Evolutionary conservation across 805 yeast species (phyloP).

Genomic region (Millerozyma miso): DNA sequence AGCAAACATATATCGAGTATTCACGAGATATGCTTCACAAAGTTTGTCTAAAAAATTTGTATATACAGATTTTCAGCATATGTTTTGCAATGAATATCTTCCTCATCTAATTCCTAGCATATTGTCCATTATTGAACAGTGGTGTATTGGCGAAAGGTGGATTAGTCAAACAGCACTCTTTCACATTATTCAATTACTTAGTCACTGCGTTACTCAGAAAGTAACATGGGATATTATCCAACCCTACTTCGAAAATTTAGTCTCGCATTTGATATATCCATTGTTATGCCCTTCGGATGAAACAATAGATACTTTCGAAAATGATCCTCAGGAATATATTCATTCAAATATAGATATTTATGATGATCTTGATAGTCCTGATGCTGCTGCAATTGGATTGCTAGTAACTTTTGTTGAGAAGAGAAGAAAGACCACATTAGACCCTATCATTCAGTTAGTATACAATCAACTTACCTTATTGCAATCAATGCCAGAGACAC

Average conservation of each 20-base stretch:
- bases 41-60: conserved; percentile 42
- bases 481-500: conserved; percentile 28
- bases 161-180: conserved; percentile 60
- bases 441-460: conserved; percentile 58
- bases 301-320: conserved; percentile 70
- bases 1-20: conserved; percentile 69
- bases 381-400: conserved; percentile 72
- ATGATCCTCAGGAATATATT: conserved; percentile 85
- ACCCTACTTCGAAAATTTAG: conserved; percentile 59
- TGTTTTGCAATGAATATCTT: conserved; percentile 55
- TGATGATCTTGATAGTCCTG: conserved; percentile 63
- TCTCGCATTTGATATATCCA: conserved; percentile 73
- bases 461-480: conserved; percentile 39
- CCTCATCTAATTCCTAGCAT: conserved; percentile 69
- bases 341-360: conserved; percentile 56
- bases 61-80: conserved; percentile 56
- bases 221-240: conserved; percentile 64
- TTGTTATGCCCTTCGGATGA: conserved; percentile 65
- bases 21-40: conserved; percentile 62
- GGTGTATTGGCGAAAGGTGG: conserved; percentile 71
- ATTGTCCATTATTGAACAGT: conserved; percentile 62
- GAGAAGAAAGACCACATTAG: conserved; percentile 56
- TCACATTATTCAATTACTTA: conserved; percentile 50
- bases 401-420: conserved; percentile 69
- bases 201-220: conserved; percentile 52